Evolutionary conservation across 495 filamentous ascomycete species (phyloP), one percentile per base, ranked within the genome.

Genomic region (Tetracladium setigerum): DNA sequence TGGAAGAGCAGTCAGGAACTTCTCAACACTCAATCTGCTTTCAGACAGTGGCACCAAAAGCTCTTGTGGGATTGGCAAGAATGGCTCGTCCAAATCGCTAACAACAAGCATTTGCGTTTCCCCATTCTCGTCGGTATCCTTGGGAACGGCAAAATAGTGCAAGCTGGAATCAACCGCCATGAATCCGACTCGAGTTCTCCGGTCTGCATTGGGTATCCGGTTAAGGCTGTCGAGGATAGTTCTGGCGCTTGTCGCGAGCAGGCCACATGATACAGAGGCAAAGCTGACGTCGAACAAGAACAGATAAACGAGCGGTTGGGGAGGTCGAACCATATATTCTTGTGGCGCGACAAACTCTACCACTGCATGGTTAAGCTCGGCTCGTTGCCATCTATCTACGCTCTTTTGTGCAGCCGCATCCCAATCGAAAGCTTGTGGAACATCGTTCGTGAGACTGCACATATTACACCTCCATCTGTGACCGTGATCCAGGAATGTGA

Each of bases 401-500:
- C 79, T 83, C 73, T 91, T 89, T 64, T 96, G 90, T 41, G 86
- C 68, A 12, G 87, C 81, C 32, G 86, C 80, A 67, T 98, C 94
- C 92, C 92, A 98, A 65, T 98, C 92, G 53, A 97, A 98, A 5
- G 89, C 90, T 67, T 97, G 94, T 8, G 92, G 92, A 13, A 98
- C 94, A 58, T 98, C 92, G 61, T 97, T 98, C 45, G 90, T 96
- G 47, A 98, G 72, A 64, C 95, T 96, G 62, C 92, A 98, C 91
- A 98, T 97, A 67, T 98, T 98, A 68, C 92, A 98, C 47, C 91
- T 82, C 92, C 92, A 97, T 59, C 92, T 79, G 69, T 98, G 92
- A 15, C 91, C 91, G 64, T 97, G 88, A 50, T 98, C 92, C 35
- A 98, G 69, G 73, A 98, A 98, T 42, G 84, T 87, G 37, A 90